Percentiles rank a stretch among this genome's conserved stretches.
These are phyloP conservation scores for Apiosordaria backusii DNA, from an alignment of 495 filamentous ascomycete genomes.

Conservation along the genomic window DNA sequence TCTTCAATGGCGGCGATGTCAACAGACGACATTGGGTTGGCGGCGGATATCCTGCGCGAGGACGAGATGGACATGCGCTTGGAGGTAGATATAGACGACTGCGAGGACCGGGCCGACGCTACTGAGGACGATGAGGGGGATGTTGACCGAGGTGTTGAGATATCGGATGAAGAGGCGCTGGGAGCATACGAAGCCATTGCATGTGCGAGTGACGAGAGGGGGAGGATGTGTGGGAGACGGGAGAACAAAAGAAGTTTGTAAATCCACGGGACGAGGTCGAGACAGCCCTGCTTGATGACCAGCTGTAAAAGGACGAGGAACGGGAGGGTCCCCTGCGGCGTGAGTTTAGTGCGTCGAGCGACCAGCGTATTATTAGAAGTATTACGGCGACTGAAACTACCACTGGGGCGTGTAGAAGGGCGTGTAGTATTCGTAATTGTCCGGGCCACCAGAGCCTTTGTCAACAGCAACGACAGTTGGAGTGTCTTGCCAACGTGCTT, in stretches of 20 bases:
- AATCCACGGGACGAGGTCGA: slow-evolving; percentile 25
- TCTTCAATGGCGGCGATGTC: slow-evolving; percentile 52
- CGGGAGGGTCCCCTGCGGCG: slow-evolving; percentile 21
- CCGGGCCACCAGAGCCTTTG: slow-evolving; percentile 21
- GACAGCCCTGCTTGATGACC: slow-evolving; percentile 21
- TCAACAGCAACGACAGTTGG: slow-evolving; percentile 17
- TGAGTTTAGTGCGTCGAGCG: slow-evolving; percentile 14
- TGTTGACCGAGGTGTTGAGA: slow-evolving; percentile 52
- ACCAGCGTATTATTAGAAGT: slow-evolving; percentile 15
- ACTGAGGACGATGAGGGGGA: slow-evolving; percentile 48
- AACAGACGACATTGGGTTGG: slow-evolving; percentile 54
- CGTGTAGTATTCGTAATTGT: slow-evolving; percentile 4
- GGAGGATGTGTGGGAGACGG: slow-evolving; percentile 21
- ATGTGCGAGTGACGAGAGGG: slow-evolving; percentile 25
- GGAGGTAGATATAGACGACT: slow-evolving; percentile 46
- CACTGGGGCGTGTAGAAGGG: not conserved
- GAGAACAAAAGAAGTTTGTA: slow-evolving; percentile 20
- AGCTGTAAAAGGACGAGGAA: slow-evolving; percentile 14
- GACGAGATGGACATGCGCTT: slow-evolving; percentile 53
- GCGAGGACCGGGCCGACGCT: slow-evolving; percentile 47
- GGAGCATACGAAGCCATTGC: slow-evolving; percentile 51
- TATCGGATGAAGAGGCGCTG: slow-evolving; percentile 45
- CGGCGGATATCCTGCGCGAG: slow-evolving; percentile 44
- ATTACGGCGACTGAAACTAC: slow-evolving; percentile 11
- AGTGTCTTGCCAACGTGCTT: slow-evolving; percentile 11